Percentiles rank a stretch among this genome's conserved stretches.
phyloP scores from a whole-genome alignment of 1,139 yeast genomes.

The Spathaspora sp. region DNA sequence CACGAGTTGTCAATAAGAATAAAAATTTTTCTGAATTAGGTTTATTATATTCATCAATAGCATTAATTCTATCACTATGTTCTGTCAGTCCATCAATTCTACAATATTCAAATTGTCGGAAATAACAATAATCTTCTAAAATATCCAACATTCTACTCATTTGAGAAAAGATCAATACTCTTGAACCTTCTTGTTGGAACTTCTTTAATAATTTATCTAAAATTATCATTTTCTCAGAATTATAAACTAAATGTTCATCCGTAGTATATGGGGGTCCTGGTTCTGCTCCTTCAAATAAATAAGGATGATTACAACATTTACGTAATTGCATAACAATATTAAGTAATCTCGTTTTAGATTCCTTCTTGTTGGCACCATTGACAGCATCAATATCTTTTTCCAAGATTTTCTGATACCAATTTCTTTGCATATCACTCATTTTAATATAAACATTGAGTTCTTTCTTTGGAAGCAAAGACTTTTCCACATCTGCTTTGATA shows the following conservation, averaged over 20 bases:
- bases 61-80: constrained; percentile 70
- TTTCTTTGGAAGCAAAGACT: constrained; percentile 69
- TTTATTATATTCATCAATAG: constrained; percentile 74
- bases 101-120: constrained; percentile 67
- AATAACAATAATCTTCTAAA: constrained; percentile 72
- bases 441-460: constrained; percentile 72
- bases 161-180: constrained; percentile 77
- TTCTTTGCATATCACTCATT: constrained; percentile 74
- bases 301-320: constrained; percentile 83
- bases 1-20: constrained; percentile 74
- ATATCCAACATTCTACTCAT: constrained; percentile 82
- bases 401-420: constrained; percentile 71
- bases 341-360: constrained; percentile 69
- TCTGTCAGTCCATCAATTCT: constrained; percentile 83
- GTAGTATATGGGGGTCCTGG: constrained; percentile 87
- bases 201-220: constrained; percentile 66
- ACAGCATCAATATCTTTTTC: constrained; percentile 85
- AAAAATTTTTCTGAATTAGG: constrained; percentile 70
- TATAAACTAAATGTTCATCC: constrained; percentile 74
- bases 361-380: constrained; percentile 74
- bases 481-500: constrained; percentile 77
- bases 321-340: constrained; percentile 83
- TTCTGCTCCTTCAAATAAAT: constrained; percentile 81
- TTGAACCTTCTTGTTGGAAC: constrained; percentile 64
- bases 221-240: constrained; percentile 71